Evolutionary conservation across 345 rosid genomes (phyloP).

Genomic region (Bruguiera gymnorhiza): DNA sequence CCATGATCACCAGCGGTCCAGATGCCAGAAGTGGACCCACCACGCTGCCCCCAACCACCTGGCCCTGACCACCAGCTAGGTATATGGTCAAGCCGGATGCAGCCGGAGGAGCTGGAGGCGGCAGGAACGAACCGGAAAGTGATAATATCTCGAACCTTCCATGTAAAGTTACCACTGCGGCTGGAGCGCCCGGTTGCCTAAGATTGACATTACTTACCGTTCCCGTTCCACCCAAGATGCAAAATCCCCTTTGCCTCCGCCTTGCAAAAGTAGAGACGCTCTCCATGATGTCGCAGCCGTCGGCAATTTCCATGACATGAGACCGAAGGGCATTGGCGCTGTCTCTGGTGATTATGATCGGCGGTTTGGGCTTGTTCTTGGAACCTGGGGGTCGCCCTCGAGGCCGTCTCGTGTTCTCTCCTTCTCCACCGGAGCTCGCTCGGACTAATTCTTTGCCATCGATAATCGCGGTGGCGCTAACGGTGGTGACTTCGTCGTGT

Average conservation of each 20-base stretch:
- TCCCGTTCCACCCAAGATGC: constrained; percentile 85
- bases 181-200: constrained; percentile 74
- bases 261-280: constrained; percentile 72
- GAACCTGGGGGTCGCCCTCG: constrained; percentile 90
- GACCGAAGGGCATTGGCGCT: constrained; percentile 95
- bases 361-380: constrained; percentile 88
- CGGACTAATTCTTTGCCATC: constrained; percentile 44
- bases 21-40: constrained; percentile 77
- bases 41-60: constrained; percentile 87
- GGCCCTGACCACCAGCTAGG: constrained; percentile 96
- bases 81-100: constrained; percentile 82
- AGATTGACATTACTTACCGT: constrained; percentile 79
- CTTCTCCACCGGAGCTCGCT: constrained; percentile 36
- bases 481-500: constrained; percentile 41
- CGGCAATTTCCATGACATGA: constrained; percentile 84
- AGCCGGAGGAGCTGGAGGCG: constrained; percentile 94
- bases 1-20: constrained; percentile 91
- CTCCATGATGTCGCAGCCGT: constrained; percentile 77
- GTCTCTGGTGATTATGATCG: constrained; percentile 86
- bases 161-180: constrained; percentile 75
- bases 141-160: constrained; percentile 93
- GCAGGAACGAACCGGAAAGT: constrained; percentile 79
- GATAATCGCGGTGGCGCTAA: neutral
- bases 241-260: constrained; percentile 78
- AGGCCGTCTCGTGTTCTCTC: constrained; percentile 60